A percentile compares a stretch with the other conserved stretches of the same genome.
phyloP scores from a whole-genome alignment of 139 green algal species.

The Microglena sp. region DNA sequence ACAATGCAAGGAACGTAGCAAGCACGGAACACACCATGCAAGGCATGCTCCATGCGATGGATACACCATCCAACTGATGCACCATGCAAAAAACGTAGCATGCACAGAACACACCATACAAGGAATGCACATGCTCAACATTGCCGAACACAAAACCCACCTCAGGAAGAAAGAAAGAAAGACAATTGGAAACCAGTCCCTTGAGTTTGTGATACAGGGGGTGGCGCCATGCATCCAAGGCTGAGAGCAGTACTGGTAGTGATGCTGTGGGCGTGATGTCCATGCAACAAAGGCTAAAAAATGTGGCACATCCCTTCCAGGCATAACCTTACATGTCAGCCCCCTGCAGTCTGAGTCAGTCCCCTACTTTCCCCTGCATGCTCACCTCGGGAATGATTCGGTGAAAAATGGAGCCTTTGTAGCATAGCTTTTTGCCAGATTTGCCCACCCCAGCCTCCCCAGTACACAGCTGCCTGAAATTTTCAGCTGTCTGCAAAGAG shows the following conservation, averaged over 20 bases:
- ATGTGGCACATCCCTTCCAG: background rate
- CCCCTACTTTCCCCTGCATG: slow-evolving; percentile 13
- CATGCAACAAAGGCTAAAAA: background rate
- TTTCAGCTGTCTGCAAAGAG: slow-evolving; percentile 42
- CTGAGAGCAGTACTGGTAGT: too few species aligned
- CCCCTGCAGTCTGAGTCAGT: background rate
- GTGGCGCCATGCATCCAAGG: too few species aligned
- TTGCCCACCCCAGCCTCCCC: slow-evolving; percentile 67
- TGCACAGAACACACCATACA: too few species aligned
- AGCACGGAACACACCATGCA: too few species aligned
- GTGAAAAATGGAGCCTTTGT: slow-evolving; percentile 81
- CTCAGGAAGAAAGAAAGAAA: too few species aligned
- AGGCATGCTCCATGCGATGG: too few species aligned
- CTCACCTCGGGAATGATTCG: slow-evolving; percentile 56
- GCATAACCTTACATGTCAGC: background rate
- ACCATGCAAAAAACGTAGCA: background rate
- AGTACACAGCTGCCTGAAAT: slow-evolving; percentile 43
- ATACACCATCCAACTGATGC: too few species aligned
- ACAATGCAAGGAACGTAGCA: background rate
- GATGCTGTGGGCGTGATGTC: too few species aligned
- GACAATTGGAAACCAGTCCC: too few species aligned
- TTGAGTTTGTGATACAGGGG: too few species aligned
- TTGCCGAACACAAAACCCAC: too few species aligned
- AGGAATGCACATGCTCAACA: too few species aligned
- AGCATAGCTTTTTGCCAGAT: slow-evolving; percentile 74